phyloP scores from a whole-genome alignment of 2,329 filamentous ascomycete genomes.

The Cladosporium sp. region DNA sequence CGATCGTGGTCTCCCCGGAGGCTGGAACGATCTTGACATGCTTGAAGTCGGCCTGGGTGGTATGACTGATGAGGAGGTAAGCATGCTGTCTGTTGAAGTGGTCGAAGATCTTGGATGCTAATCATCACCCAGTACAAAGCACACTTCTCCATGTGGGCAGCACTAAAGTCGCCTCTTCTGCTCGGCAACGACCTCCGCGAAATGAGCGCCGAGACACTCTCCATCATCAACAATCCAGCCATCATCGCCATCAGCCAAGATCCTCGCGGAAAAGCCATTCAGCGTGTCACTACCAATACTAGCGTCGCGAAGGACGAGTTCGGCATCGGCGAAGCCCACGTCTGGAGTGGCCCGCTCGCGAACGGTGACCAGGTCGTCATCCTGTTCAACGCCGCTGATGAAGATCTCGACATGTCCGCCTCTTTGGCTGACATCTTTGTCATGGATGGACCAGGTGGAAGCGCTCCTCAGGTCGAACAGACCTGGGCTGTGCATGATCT shows the following conservation, averaged over 20 bases:
- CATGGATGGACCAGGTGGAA: slow-evolving; percentile 39
- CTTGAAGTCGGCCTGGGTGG: slow-evolving; percentile 44
- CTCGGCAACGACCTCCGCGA: slow-evolving; percentile 44
- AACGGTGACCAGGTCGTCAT: slow-evolving; percentile 47
- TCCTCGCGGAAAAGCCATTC: slow-evolving; percentile 37
- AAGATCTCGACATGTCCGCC: slow-evolving; percentile 44
- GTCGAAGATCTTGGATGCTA: neutral
- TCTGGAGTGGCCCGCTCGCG: slow-evolving; percentile 48
- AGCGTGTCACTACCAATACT: slow-evolving; percentile 43
- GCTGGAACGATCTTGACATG: slow-evolving; percentile 49
- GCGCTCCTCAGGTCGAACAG: slow-evolving; percentile 34
- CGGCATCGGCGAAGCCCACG: slow-evolving; percentile 44
- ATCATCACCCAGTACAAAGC: slow-evolving; percentile 36
- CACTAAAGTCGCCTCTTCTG: slow-evolving; percentile 45
- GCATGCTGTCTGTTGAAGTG: slow-evolving; percentile 26
- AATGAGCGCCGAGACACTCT: slow-evolving; percentile 39
- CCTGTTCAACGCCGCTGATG: slow-evolving; percentile 48
- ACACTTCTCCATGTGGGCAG: slow-evolving; percentile 48
- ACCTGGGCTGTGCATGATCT: slow-evolving; percentile 53
- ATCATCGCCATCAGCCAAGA: slow-evolving; percentile 50
- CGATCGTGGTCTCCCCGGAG: slow-evolving; percentile 39
- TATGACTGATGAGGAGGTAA: slow-evolving; percentile 34
- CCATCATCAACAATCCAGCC: slow-evolving; percentile 46
- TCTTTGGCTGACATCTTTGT: slow-evolving; percentile 52
- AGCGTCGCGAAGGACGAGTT: slow-evolving; percentile 31